Conservation (phyloP, 2,329 filamentous ascomycete genomes). For the Sarocladiaceae sp. region DNA sequence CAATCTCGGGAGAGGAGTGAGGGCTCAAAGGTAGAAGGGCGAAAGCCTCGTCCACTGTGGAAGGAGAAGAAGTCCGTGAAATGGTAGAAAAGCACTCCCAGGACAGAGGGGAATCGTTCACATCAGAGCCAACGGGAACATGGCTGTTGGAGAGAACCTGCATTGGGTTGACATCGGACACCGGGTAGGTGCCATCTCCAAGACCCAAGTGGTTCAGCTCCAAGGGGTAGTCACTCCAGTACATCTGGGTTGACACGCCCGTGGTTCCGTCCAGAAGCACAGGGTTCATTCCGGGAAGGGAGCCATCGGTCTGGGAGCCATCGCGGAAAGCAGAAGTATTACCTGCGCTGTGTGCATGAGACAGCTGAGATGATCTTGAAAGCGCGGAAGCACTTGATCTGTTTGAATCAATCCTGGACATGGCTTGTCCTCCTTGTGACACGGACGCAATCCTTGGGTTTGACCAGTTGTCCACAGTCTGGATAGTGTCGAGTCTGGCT, state of each 20-base stretch:
- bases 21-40: constrained; percentile 23
- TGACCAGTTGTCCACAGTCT: constrained; percentile 46
- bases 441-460: constrained; percentile 29
- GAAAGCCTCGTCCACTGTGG: constrained; percentile 46
- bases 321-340: constrained; percentile 41
- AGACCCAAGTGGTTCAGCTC: constrained; percentile 35
- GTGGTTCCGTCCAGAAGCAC: constrained; percentile 45
- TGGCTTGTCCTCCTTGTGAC: constrained; percentile 30
- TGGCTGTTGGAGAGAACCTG: constrained; percentile 51
- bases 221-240: constrained; percentile 44
- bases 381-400: constrained; percentile 39
- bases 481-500: constrained; percentile 39
- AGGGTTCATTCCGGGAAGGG: constrained; percentile 5
- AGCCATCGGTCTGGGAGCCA: constrained; percentile 27
- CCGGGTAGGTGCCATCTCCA: constrained; percentile 36
- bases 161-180: constrained; percentile 38
- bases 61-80: constrained; percentile 48
- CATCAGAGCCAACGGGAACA: constrained; percentile 50
- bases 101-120: constrained; percentile 44
- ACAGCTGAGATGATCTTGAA: constrained; percentile 46
- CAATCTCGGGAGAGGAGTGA: constrained; percentile 45
- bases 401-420: constrained; percentile 35
- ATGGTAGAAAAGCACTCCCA: constrained; percentile 51
- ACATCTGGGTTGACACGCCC: constrained; percentile 45
- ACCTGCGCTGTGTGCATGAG: constrained; percentile 49